phyloP scores from a whole-genome alignment of 2,329 filamentous ascomycete genomes.

The Colletotrichum eremochloae region DNA sequence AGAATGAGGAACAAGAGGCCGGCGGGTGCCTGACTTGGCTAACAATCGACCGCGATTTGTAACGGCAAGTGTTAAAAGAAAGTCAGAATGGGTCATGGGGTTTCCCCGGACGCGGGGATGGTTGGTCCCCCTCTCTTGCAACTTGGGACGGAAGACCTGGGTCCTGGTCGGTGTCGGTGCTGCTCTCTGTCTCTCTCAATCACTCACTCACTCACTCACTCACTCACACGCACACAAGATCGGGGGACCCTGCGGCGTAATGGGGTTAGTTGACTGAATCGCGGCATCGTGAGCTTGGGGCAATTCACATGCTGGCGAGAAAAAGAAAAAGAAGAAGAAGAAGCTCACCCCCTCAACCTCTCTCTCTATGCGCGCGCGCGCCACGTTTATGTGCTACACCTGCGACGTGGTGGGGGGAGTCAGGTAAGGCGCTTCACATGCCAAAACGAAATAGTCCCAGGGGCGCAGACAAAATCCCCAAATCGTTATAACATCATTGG shows the following conservation, averaged over 20 bases:
- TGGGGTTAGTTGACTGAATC: slow-evolving; percentile 4
- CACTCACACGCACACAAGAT: neutral
- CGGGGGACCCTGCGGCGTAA: neutral
- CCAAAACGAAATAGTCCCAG: neutral
- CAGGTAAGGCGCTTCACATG: slow-evolving; percentile 12
- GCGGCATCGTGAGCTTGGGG: slow-evolving; percentile 11
- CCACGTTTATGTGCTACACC: neutral
- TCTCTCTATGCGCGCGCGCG: too few relatives aligned
- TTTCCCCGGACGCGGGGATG: neutral
- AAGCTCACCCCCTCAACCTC: too few relatives aligned
- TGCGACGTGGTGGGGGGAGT: neutral
- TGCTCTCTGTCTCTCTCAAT: neutral
- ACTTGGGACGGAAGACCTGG: neutral
- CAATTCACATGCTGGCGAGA: slow-evolving; percentile 17
- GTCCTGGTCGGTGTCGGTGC: neutral
- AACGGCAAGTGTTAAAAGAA: neutral
- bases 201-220: neutral
- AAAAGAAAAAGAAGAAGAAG: neutral
- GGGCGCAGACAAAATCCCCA: neutral
- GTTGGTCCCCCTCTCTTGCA: neutral
- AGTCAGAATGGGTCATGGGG: neutral
- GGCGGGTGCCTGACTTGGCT: slow-evolving; percentile 15
- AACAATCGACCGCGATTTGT: slow-evolving; percentile 1
- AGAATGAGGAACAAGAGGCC: neutral
- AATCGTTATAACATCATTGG: neutral